Evolutionary conservation across 768 basidiomycete genomes (phyloP).

Genomic region (Suillus spraguei): DNA sequence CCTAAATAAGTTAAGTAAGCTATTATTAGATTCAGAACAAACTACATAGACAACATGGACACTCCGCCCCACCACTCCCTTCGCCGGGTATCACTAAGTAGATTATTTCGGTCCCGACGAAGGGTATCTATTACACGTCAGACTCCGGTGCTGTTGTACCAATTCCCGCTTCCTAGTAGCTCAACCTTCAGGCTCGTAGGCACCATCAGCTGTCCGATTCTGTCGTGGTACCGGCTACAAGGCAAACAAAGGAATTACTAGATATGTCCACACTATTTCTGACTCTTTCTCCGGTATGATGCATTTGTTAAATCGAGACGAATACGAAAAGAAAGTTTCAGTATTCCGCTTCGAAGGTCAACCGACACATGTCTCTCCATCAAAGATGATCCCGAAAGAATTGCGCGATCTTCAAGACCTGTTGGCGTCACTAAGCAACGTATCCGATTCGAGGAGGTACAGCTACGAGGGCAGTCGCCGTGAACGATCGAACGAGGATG

Average conservation of each 20-base stretch:
- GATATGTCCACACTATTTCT: slow-evolving; percentile 73
- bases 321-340: slow-evolving; percentile 60
- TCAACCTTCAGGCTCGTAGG: slow-evolving; percentile 65
- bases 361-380: slow-evolving; percentile 9
- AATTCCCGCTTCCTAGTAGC: slow-evolving; percentile 72
- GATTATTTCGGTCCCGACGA: too few relatives aligned
- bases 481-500: too few relatives aligned
- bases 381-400: slow-evolving; percentile 48
- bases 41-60: too few relatives aligned
- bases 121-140: slow-evolving; percentile 24
- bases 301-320: slow-evolving; percentile 71
- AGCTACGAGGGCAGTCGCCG: too few relatives aligned
- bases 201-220: too few relatives aligned
- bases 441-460: too few relatives aligned
- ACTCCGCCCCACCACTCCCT: too few relatives aligned
- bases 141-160: too few relatives aligned
- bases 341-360: not conserved
- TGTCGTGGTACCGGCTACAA: not conserved
- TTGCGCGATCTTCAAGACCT: slow-evolving; percentile 49
- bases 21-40: too few relatives aligned
- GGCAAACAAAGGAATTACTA: slow-evolving; percentile 59
- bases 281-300: slow-evolving; percentile 70
- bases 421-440: too few relatives aligned
- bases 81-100: too few relatives aligned
- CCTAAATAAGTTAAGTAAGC: too few relatives aligned